Base-by-base conservation (phyloP, 768 basidiomycete species). In the Pisolithus albus region DNA sequence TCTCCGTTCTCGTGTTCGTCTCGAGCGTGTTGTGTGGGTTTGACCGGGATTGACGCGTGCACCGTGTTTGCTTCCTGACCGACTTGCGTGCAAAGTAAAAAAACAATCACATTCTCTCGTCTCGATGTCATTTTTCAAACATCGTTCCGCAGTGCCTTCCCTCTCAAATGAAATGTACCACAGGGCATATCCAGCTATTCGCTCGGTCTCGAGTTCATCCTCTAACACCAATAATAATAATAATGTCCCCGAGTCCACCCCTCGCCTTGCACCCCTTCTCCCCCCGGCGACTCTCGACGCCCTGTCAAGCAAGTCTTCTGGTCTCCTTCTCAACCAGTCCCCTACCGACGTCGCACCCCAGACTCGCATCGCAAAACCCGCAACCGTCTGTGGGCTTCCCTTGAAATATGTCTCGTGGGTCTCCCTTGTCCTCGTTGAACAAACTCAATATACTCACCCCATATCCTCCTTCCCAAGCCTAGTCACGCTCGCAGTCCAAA, bases 401-500 rank as follows among this genome's bases (percentile, higher is more conserved):
- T 71, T 88, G 59, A 88, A 88, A 84, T 88, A 87, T 54, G 76
- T 88, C 11, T 87, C 86, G 85, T 87, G 64, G 72, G 86, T 75
- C 26, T 36, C 41, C 26, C 3, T 42, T 39, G 28, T 24, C 1
- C 42, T 49, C 2, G 45, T 52, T 45, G 55, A 4, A 46, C 50
- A 34, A 10, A 24, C 41, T 51, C 37, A 53, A 52, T 13, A 5
- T 34, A 34, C 51, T 52, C 42, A 52, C 36, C 36, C 41, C 47
- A 16, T 5, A 43, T 15, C 7, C 13, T 23, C 49, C 40, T 45
- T 43, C 19, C 36, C 19, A 52, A 88, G 87, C 13, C 76, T 91
- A 52, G 81, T 92, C 56, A 90, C 88, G 16, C 81, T 94, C 46
- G 92, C 92, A 5, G 85, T 95, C 3, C 95, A 99, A 74, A 98